A percentile compares a stretch with the other conserved stretches of the same genome.
These are phyloP conservation scores for Agroathelia rolfsii DNA, from an alignment of 1,284 basidiomycete genomes.

Conservation along the genomic window DNA sequence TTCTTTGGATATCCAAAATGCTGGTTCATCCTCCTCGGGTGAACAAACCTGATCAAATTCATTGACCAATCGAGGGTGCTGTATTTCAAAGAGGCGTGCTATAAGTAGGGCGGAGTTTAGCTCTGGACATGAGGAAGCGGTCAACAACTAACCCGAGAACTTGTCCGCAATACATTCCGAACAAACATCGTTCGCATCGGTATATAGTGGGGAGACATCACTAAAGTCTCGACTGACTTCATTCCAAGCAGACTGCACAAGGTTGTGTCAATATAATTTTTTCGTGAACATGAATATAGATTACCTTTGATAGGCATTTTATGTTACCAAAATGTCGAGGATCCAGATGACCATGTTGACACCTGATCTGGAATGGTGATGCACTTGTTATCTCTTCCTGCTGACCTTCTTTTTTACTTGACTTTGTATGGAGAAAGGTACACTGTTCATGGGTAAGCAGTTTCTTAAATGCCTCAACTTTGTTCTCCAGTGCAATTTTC, in stretches of 20 bases:
- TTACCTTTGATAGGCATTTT: conserved; percentile 52
- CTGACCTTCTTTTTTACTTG: too few relatives aligned
- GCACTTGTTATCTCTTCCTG: conserved; percentile 11
- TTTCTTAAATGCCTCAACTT: conserved; percentile 7
- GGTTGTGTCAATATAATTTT: conserved; percentile 7
- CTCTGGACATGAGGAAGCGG: not conserved
- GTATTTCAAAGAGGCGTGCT: conserved; percentile 60
- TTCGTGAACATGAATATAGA: conserved; percentile 9
- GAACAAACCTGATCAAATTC: conserved; percentile 44
- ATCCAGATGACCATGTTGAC: conserved; percentile 43
- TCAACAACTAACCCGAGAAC: conserved; percentile 43
- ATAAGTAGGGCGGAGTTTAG: conserved; percentile 9
- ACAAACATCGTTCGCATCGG: conserved; percentile 49
- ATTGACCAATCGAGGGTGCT: conserved; percentile 52
- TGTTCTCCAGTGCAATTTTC: conserved; percentile 23
- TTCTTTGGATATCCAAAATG: conserved; percentile 65
- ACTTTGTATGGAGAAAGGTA: too few relatives aligned
- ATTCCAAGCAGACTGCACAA: conserved; percentile 41
- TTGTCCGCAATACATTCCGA: conserved; percentile 41
- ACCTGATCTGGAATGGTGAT: conserved; percentile 12
- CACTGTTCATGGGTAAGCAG: conserved; percentile 11
- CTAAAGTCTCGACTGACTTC: conserved; percentile 30
- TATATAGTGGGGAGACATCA: conserved; percentile 35
- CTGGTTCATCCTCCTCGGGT: conserved; percentile 30
- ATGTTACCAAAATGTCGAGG: conserved; percentile 46